Evolutionary conservation across 192 early-diverging fungal genomes (phyloP).

Genomic region (Mortierella antarctica): DNA sequence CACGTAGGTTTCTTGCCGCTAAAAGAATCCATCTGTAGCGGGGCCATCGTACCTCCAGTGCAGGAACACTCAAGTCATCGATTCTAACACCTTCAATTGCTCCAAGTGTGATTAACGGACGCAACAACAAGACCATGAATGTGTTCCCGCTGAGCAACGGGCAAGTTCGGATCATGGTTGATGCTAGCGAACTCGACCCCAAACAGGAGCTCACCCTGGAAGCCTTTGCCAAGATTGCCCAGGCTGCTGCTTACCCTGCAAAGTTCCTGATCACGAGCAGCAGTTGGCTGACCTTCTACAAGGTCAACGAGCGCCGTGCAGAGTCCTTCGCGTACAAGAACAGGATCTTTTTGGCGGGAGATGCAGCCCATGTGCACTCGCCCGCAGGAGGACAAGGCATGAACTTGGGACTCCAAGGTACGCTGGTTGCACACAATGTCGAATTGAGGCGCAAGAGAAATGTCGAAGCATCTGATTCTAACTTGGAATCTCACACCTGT

Average conservation of each 20-base stretch:
- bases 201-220: slow-evolving; percentile 18
- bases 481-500: slow-evolving; percentile 12
- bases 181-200: slow-evolving; percentile 22
- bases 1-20: slow-evolving; percentile 24
- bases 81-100: neutral
- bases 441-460: neutral
- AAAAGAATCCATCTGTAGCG: neutral
- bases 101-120: slow-evolving; percentile 32
- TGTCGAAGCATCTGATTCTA: neutral
- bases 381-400: slow-evolving; percentile 57
- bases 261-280: slow-evolving; percentile 16
- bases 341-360: slow-evolving; percentile 59
- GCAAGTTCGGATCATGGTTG: slow-evolving; percentile 36
- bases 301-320: slow-evolving; percentile 36
- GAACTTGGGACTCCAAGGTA: slow-evolving; percentile 55
- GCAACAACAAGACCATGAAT: slow-evolving; percentile 42
- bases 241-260: slow-evolving; percentile 11
- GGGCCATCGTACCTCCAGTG: neutral
- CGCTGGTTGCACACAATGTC: neutral
- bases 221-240: slow-evolving; percentile 16
- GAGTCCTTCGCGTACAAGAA: slow-evolving; percentile 27
- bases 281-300: slow-evolving; percentile 38
- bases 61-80: neutral
- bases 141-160: slow-evolving; percentile 34
- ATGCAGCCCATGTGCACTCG: slow-evolving; percentile 58